Evolutionary conservation across 805 yeast genomes (phyloP).

Genomic region (Sugiyamaella smithiae): DNA sequence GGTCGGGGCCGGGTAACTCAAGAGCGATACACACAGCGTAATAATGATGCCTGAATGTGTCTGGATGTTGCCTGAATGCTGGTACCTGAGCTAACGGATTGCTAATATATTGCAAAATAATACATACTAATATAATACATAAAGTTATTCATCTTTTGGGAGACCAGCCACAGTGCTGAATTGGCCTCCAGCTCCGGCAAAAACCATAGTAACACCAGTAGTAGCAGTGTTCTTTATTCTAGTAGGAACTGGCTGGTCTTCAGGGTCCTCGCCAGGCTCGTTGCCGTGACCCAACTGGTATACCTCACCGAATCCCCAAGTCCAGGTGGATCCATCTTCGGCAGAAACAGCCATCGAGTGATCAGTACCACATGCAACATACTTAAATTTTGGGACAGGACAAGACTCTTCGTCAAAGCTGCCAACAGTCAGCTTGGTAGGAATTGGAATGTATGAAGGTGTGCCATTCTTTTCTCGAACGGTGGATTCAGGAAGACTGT

Average conservation of each 20-base stretch:
- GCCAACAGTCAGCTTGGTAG: conserved; percentile 58
- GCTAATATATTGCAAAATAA: no score
- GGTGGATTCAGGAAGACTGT: conserved; percentile 65
- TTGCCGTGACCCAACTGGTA: conserved; percentile 92
- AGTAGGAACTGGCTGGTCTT: conserved; percentile 79
- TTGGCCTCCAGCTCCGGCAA: conserved; percentile 95
- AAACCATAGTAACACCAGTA: conserved; percentile 62
- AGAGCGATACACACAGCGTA: no score
- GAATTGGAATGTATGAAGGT: conserved; percentile 76
- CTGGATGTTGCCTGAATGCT: no score
- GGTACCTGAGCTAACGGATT: no score
- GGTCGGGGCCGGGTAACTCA: no score
- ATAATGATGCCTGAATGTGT: no score
- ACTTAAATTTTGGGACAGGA: conserved; percentile 51
- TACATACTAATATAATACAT: no score
- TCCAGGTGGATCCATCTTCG: conserved; percentile 76
- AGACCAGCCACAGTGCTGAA: conserved; percentile 86
- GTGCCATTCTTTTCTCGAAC: conserved; percentile 78
- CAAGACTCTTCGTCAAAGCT: conserved; percentile 28
- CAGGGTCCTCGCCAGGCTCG: conserved; percentile 80
- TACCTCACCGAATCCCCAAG: conserved; percentile 99
- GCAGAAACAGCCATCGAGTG: conserved; percentile 80
- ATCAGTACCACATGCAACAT: conserved; percentile 82
- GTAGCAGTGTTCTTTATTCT: conserved; percentile 94
- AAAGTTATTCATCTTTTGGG: conserved; percentile 5